Conservation (phyloP, 768 basidiomycete genomes). For the Agrocybe praecox region DNA sequence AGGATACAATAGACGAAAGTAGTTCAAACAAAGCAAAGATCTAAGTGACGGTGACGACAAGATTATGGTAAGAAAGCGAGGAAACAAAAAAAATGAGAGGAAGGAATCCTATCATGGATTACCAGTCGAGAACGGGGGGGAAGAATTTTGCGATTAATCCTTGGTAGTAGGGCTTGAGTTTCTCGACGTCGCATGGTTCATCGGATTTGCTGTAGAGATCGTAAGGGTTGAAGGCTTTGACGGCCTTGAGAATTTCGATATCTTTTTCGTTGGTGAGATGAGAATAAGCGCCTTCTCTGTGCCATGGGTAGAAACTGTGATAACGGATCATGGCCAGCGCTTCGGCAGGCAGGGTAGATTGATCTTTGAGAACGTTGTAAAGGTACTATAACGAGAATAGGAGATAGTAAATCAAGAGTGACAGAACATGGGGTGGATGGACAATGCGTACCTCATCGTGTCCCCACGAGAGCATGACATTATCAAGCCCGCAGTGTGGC, state of each 20-base stretch:
- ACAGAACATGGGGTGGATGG: slow-evolving; percentile 1
- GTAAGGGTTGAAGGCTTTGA: slow-evolving; percentile 90
- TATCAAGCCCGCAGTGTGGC: slow-evolving; percentile 80
- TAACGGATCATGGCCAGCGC: slow-evolving; percentile 92
- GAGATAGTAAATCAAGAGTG: slow-evolving; percentile 3
- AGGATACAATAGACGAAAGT: neutral
- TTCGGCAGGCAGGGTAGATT: slow-evolving; percentile 78
- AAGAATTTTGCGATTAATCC: slow-evolving; percentile 84
- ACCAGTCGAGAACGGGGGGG: slow-evolving; percentile 84
- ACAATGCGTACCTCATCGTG: slow-evolving; percentile 74
- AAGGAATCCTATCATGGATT: slow-evolving; percentile 8
- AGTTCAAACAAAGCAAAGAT: neutral
- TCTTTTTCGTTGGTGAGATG: slow-evolving; percentile 82
- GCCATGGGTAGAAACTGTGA: slow-evolving; percentile 97
- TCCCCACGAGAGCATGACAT: slow-evolving; percentile 89
- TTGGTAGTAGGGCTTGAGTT: slow-evolving; percentile 83
- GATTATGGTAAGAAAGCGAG: neutral
- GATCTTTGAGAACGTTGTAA: slow-evolving; percentile 82
- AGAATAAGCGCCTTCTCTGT: slow-evolving; percentile 82
- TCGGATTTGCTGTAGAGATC: slow-evolving; percentile 93
- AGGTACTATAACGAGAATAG: slow-evolving; percentile 60
- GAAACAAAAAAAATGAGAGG: neutral
- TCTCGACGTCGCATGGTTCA: slow-evolving; percentile 57
- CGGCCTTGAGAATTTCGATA: slow-evolving; percentile 63
- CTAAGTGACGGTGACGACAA: neutral